These are phyloP conservation scores for Tetrahymena malaccensis DNA, from an alignment of 73 alveolate species.

Conservation along the genomic window DNA sequence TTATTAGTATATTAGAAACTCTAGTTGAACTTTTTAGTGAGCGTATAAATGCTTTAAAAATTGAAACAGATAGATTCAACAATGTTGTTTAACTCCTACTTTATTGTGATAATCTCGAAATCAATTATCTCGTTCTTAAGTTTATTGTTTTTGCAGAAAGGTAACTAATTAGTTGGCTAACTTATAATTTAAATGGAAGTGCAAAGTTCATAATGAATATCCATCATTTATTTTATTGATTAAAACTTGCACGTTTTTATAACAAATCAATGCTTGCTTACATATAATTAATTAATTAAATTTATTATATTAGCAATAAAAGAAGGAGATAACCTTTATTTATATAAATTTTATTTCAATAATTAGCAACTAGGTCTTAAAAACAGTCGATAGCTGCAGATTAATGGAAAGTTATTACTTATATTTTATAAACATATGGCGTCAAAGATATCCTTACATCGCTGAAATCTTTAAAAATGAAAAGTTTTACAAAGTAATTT, in stretches of 20 bases:
- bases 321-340: neutral
- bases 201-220: neutral
- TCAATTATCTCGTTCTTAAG: neutral
- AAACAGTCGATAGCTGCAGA: neutral
- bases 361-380: neutral
- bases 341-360: neutral
- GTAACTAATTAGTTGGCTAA: neutral
- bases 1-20: neutral
- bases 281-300: too few relatives aligned
- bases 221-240: neutral
- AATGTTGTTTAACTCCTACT: neutral
- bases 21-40: neutral
- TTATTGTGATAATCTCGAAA: neutral
- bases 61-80: neutral
- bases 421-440: neutral
- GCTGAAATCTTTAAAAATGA: neutral
- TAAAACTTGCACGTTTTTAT: neutral
- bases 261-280: too few relatives aligned
- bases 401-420: neutral
- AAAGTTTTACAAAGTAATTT: neutral
- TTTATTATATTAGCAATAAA: neutral
- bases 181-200: neutral
- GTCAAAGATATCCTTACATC: neutral
- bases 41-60: neutral
- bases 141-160: neutral